Percentiles rank a stretch among this genome's conserved stretches.
Conservation (phyloP, 305 asterid genomes). For the Solanum hybrid region DNA sequence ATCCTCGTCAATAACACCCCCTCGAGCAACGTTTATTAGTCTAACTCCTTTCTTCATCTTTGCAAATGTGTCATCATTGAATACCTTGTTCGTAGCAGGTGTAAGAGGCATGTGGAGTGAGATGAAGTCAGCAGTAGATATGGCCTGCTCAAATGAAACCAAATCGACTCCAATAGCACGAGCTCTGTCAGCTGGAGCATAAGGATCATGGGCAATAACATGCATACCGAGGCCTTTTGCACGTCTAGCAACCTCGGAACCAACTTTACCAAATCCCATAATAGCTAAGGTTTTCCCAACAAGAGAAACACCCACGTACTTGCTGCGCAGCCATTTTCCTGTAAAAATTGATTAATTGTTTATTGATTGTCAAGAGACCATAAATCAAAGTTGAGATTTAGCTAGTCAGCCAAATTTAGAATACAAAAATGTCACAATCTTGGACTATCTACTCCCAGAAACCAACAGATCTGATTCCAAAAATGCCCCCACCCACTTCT, state of each 20-base stretch:
- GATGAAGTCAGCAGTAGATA: slow-evolving; percentile 67
- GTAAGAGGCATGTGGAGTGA: slow-evolving; percentile 98
- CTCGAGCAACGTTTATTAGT: slow-evolving; percentile 77
- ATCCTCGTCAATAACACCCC: slow-evolving; percentile 94
- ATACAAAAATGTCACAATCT: neutral
- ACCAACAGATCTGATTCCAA: neutral
- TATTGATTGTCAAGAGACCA: neutral
- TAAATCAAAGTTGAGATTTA: neutral
- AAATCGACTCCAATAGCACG: slow-evolving; percentile 85
- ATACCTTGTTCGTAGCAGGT: slow-evolving; percentile 68
- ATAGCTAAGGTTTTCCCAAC: slow-evolving; percentile 90
- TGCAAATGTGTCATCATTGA: slow-evolving; percentile 66
- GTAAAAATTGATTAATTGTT: neutral
- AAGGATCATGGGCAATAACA: slow-evolving; percentile 86
- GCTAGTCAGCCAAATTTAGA: neutral
- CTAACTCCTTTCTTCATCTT: slow-evolving; percentile 92
- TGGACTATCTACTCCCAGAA: neutral
- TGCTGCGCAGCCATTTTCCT: slow-evolving; percentile 86
- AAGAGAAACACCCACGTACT: slow-evolving; percentile 84
- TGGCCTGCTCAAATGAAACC: slow-evolving; percentile 82
- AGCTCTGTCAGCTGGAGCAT: slow-evolving; percentile 94
- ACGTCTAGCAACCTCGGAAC: slow-evolving; percentile 93
- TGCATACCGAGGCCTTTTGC: slow-evolving; percentile 95
- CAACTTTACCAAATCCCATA: slow-evolving; percentile 96
- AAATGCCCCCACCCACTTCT: neutral